These are phyloP conservation scores for Trichoderma sp. DNA, from an alignment of 2,329 filamentous ascomycete species.

Conservation along the genomic window DNA sequence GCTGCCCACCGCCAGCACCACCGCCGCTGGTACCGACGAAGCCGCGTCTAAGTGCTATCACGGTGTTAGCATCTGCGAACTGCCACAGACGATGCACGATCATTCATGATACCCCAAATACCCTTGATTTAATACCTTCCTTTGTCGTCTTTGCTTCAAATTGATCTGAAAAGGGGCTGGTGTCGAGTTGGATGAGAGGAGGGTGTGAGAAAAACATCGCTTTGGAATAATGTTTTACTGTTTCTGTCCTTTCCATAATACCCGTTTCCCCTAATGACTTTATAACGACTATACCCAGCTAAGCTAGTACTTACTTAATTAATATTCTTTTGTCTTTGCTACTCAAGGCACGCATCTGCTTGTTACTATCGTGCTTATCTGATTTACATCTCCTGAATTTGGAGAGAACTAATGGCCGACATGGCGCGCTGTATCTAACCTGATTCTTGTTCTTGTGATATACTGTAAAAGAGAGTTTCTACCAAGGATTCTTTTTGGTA, in stretches of 20 bases:
- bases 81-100: not conserved
- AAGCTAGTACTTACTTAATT: constrained; percentile 3
- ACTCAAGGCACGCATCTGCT: not conserved
- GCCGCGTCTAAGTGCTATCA: constrained; percentile 40
- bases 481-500: not conserved
- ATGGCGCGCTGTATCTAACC: not conserved
- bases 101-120: constrained; percentile 3
- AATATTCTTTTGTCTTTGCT: not conserved
- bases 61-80: not conserved
- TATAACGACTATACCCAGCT: constrained; percentile 15
- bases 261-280: not conserved
- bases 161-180: not conserved
- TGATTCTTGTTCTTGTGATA: not conserved
- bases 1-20: constrained; percentile 36
- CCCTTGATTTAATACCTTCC: not conserved
- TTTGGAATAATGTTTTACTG: not conserved
- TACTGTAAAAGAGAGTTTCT: not conserved
- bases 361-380: not conserved
- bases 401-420: not conserved
- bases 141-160: not conserved
- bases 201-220: not conserved
- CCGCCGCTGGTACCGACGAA: constrained; percentile 47
- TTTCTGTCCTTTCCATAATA: not conserved
- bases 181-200: not conserved
- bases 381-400: not conserved